A percentile compares a stretch with the other conserved stretches of the same genome.
These are phyloP conservation scores for Globisporangium viniferum DNA, from an alignment of 352 stramenopile species.

Conservation along the genomic window DNA sequence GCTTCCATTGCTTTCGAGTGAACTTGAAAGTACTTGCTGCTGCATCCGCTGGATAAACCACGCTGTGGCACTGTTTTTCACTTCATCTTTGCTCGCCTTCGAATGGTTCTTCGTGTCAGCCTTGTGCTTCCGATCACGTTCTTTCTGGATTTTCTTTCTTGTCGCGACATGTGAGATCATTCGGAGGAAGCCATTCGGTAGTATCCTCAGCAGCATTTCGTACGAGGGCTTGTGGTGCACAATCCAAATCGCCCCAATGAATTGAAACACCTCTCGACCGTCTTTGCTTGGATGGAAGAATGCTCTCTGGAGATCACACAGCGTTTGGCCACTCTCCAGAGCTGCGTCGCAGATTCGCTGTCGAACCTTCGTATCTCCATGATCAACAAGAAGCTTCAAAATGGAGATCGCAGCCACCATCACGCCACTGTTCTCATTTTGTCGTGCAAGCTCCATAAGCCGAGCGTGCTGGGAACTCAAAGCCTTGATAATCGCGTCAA, in stretches of 20 bases:
- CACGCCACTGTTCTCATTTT: constrained; percentile 52
- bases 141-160: constrained; percentile 61
- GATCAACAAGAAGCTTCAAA: constrained; percentile 70
- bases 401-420: constrained; percentile 54
- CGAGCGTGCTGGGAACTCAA: constrained; percentile 45
- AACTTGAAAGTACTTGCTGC: constrained; percentile 46
- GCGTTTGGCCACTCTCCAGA: constrained; percentile 54
- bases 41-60: constrained; percentile 76
- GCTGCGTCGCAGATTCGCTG: constrained; percentile 71
- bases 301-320: constrained; percentile 57
- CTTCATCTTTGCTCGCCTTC: constrained; percentile 28
- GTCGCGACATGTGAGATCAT: constrained; percentile 64
- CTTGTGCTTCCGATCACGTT: constrained; percentile 34
- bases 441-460: constrained; percentile 48
- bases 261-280: constrained; percentile 69
- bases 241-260: constrained; percentile 73
- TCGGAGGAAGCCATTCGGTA: constrained; percentile 72
- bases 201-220: constrained; percentile 56
- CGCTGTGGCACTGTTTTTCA: constrained; percentile 21
- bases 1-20: constrained; percentile 25
- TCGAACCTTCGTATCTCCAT: constrained; percentile 53
- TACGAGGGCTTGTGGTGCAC: constrained; percentile 72
- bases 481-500: constrained; percentile 63
- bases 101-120: constrained; percentile 21
- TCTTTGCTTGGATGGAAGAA: constrained; percentile 63